Base-by-base conservation (phyloP, 2,329 filamentous ascomycete genomes). In the Esteya vermicola region DNA sequence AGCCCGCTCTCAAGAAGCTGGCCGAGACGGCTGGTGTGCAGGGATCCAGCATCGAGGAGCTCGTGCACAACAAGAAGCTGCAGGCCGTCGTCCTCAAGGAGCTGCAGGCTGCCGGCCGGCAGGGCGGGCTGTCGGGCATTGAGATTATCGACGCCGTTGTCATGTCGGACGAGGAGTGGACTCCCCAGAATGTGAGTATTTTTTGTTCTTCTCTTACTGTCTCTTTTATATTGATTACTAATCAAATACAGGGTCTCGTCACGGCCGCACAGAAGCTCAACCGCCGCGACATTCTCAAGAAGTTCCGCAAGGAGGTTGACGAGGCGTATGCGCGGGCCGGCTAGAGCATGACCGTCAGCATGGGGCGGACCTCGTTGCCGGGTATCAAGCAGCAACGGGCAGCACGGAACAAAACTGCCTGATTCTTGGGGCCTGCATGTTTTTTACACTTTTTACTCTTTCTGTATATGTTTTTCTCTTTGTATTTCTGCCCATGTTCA, bases 251-350 rank as follows among this genome's bases (percentile, higher is more conserved):
- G 78, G 67, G 68, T 42, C 65, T 76, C 42, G 71, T 78, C 41
- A 82, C 78, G 36, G 77, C 78, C 10, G 79, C 79, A 3, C 78
- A 83, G 58, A 84, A 84, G 54, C 64, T 84, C 37, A 80, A 83
- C 61, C 70, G 78, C 50, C 80, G 73, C 62, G 73, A 69, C 51
- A 80, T 84, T 44, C 57, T 79, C 38, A 58, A 67, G 31, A 72
- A 69, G 50, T 81, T 72, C 61, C 59, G 73, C 58, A 67, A 68
- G 47, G 68, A 81, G 42, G 70, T 84, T 30, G 63, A 71, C 48
- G 63, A 62, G 50, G 77, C 75, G 1, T 81, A 81, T 48, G 63
- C 64, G 44, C 50, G 55, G 23, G 54, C 54, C 10, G 40, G 19
- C 27, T 49, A 36, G 22, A 33, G 10, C 14, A 27, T 9, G 22